phyloP scores from a whole-genome alignment of 805 yeast genomes.

The Candida vaughaniae region DNA sequence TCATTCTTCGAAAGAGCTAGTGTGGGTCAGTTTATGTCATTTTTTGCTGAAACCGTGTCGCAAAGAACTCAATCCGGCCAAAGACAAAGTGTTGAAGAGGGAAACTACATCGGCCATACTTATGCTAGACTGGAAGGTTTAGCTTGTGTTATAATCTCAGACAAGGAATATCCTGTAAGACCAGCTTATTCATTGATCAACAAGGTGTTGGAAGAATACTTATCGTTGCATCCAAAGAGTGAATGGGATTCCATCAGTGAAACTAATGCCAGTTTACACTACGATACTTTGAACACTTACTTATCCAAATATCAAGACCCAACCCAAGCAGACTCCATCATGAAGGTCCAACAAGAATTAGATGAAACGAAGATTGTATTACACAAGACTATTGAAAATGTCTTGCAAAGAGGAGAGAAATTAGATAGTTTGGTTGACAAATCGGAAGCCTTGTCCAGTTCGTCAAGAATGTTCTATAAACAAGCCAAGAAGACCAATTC shows the following conservation, averaged over 20 bases:
- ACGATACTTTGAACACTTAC: constrained; percentile 65
- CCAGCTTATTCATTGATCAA: constrained; percentile 93
- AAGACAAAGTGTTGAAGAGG: constrained; percentile 93
- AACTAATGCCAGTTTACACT: constrained; percentile 45
- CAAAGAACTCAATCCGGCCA: constrained; percentile 86
- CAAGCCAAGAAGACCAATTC: constrained; percentile 92
- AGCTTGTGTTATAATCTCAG: constrained; percentile 89
- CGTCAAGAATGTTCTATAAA: constrained; percentile 92
- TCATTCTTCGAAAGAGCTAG: constrained; percentile 81
- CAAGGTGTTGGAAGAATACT: constrained; percentile 87
- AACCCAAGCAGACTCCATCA: constrained; percentile 90
- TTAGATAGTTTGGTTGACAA: constrained; percentile 92
- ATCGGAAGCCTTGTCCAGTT: constrained; percentile 85
- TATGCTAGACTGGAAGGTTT: constrained; percentile 88
- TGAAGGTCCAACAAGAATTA: constrained; percentile 96
- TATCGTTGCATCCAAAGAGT: constrained; percentile 72
- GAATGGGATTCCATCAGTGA: constrained; percentile 61
- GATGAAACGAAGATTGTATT: constrained; percentile 96
- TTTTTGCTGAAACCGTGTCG: constrained; percentile 87
- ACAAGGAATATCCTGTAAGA: constrained; percentile 93
- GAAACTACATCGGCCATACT: constrained; percentile 86
- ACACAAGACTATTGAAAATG: constrained; percentile 93
- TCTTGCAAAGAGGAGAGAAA: constrained; percentile 94
- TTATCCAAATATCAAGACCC: constrained; percentile 93
- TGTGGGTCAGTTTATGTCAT: constrained; percentile 92